phyloP scores from a whole-genome alignment of 1,139 yeast species.

The Saccharomycopsis hybrid region DNA sequence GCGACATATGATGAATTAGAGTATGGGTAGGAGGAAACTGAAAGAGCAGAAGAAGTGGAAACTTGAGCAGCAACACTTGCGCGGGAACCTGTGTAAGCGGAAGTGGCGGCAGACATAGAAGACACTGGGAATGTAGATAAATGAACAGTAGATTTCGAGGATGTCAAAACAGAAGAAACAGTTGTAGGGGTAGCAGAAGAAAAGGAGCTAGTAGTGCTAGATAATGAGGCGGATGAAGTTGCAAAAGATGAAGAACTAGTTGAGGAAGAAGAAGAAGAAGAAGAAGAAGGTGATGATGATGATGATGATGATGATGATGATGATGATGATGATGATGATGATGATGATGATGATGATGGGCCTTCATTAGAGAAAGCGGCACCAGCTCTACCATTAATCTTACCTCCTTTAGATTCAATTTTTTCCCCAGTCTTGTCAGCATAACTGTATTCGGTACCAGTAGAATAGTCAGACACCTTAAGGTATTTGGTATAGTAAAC shows the following conservation, averaged over 20 bases:
- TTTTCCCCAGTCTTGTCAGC: slow-evolving; percentile 59
- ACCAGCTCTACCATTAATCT: slow-evolving; percentile 52
- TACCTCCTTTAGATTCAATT: slow-evolving; percentile 58
- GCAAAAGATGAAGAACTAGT: slow-evolving; percentile 27
- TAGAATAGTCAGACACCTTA: slow-evolving; percentile 70
- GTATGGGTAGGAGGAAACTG: not conserved
- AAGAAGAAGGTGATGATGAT: slow-evolving; percentile 18
- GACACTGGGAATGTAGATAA: no score
- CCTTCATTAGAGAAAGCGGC: slow-evolving; percentile 45
- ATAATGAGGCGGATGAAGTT: slow-evolving; percentile 24
- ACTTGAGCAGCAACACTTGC: not conserved
- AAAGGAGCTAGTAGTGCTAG: not conserved
- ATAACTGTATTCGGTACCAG: slow-evolving; percentile 66
- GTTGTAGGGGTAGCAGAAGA: slow-evolving; percentile 20
- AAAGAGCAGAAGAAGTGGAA: slow-evolving; percentile 1
- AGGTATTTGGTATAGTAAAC: slow-evolving; percentile 58
- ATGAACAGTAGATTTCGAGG: no score
- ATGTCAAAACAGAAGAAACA: no score
- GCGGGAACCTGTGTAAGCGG: slow-evolving; percentile 17
- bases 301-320: slow-evolving; percentile 16
- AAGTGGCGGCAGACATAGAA: slow-evolving; percentile 15
- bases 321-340: slow-evolving; percentile 21
- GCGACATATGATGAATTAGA: slow-evolving; percentile 1
- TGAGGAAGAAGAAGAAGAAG: slow-evolving; percentile 19
- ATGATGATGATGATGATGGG: slow-evolving; percentile 10